These are phyloP conservation scores for Simplicillium aogashimaense DNA, from an alignment of 2,329 filamentous ascomycete genomes.

Conservation along the genomic window DNA sequence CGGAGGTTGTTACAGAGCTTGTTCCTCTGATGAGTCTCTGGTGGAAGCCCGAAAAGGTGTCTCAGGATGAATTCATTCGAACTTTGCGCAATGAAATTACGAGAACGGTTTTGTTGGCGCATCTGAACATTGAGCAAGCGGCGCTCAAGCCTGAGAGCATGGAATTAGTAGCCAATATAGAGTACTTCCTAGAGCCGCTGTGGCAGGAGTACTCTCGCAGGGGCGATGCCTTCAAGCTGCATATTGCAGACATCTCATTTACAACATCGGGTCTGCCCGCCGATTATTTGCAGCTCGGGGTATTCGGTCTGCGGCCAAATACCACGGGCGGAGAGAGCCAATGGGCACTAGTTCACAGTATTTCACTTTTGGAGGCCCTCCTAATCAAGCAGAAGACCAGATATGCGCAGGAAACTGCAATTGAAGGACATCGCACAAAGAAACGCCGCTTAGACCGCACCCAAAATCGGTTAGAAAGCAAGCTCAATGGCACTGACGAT, in stretches of 20 bases:
- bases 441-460: slow-evolving; percentile 32
- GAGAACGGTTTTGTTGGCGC: slow-evolving; percentile 56
- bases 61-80: slow-evolving; percentile 50
- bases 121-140: slow-evolving; percentile 52
- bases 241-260: slow-evolving; percentile 67
- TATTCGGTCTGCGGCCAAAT: slow-evolving; percentile 44
- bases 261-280: slow-evolving; percentile 29
- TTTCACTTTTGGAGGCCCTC: slow-evolving; percentile 44
- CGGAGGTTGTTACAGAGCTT: slow-evolving; percentile 47
- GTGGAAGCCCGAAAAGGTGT: slow-evolving; percentile 64
- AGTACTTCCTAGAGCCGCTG: slow-evolving; percentile 61
- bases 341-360: slow-evolving; percentile 49
- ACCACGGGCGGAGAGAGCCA: slow-evolving; percentile 45
- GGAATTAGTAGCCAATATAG: slow-evolving; percentile 37
- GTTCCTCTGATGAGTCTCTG: slow-evolving; percentile 64
- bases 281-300: slow-evolving; percentile 34
- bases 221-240: slow-evolving; percentile 60
- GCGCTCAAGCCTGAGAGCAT: slow-evolving; percentile 29
- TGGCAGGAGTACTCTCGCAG: slow-evolving; percentile 69
- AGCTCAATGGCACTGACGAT: slow-evolving; percentile 32
- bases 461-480: slow-evolving; percentile 36
- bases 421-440: slow-evolving; percentile 26
- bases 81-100: slow-evolving; percentile 69
- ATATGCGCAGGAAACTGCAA: slow-evolving; percentile 30
- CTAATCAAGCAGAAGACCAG: slow-evolving; percentile 9